Conservation (phyloP, 176 grass and related monocot species). For the Aegilops umbellulata region DNA sequence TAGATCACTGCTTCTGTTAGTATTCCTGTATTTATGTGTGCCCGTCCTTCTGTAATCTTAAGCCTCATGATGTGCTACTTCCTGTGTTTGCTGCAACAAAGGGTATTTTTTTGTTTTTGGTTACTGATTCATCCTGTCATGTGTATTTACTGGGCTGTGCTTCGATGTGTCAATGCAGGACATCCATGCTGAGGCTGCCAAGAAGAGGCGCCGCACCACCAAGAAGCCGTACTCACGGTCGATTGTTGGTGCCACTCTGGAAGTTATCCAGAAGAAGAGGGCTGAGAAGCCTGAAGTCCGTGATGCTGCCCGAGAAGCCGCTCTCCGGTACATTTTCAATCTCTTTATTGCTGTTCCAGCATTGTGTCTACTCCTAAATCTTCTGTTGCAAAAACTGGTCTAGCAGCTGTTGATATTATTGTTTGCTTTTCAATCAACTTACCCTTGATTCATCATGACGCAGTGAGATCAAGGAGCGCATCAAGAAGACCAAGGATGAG, state of each 20-base stretch:
- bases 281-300: constrained; percentile 88
- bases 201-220: constrained; percentile 74
- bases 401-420: background rate
- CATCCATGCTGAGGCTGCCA: constrained; percentile 79
- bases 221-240: constrained; percentile 94
- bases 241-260: constrained; percentile 86
- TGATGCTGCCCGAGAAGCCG: constrained; percentile 87
- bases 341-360: no score
- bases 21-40: background rate
- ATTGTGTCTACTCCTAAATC: background rate
- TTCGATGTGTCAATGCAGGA: constrained; percentile 45
- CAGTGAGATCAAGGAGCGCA: constrained; percentile 73
- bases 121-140: background rate
- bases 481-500: constrained; percentile 69
- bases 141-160: background rate
- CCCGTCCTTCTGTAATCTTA: background rate
- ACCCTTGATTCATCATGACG: background rate
- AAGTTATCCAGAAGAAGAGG: constrained; percentile 93
- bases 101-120: background rate
- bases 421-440: background rate
- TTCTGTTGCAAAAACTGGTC: background rate
- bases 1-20: background rate
- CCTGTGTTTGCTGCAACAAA: background rate
- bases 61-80: background rate
- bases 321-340: constrained; percentile 66